These are phyloP conservation scores for Dioszegia crocea DNA, from an alignment of 768 basidiomycete genomes.

Conservation along the genomic window DNA sequence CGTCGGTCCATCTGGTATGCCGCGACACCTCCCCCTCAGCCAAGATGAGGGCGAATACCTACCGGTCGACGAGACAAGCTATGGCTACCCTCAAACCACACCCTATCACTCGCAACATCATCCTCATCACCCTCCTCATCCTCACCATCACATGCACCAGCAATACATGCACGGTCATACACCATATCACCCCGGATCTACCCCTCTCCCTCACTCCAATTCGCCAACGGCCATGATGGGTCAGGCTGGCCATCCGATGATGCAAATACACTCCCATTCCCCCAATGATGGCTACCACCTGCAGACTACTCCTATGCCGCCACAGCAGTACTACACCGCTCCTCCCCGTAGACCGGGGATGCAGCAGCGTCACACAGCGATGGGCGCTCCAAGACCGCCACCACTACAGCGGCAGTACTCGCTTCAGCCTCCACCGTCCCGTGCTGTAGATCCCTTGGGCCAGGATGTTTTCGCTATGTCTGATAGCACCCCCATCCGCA, in stretches of 20 bases:
- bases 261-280: background rate
- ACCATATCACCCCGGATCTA: background rate
- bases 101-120: slow-evolving; percentile 5
- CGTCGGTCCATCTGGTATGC: background rate
- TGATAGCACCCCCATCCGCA: background rate
- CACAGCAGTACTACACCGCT: background rate
- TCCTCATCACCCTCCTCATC: background rate
- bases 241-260: background rate
- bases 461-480: slow-evolving; percentile 7
- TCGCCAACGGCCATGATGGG: slow-evolving; percentile 8
- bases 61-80: background rate
- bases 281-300: background rate
- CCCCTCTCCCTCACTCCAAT: background rate
- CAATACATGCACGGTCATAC: background rate
- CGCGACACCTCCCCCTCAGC: background rate
- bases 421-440: slow-evolving; percentile 4
- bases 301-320: background rate
- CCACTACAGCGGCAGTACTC: slow-evolving; percentile 9
- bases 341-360: slow-evolving; percentile 6
- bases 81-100: background rate
- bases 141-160: background rate
- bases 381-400: background rate
- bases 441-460: background rate
- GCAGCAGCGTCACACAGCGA: background rate
- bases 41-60: slow-evolving; percentile 6